Evolutionary conservation across 1,284 basidiomycete genomes (phyloP), one percentile per base, ranked within the genome.

Genomic region (Trichosporon ovoides): DNA sequence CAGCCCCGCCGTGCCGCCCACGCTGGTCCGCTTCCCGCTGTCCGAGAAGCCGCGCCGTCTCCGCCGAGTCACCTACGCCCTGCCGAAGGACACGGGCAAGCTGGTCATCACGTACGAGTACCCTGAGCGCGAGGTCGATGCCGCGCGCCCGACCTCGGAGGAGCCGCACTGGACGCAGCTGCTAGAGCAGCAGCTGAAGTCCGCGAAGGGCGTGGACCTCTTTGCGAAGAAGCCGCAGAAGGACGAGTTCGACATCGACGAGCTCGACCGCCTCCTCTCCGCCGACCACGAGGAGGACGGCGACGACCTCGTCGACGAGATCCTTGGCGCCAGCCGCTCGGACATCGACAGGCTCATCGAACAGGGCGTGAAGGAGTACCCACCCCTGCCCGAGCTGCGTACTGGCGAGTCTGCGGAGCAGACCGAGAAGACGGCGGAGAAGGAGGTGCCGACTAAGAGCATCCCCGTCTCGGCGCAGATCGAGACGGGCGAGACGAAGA

Each of bases 11-110:
- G 7, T 59, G 3, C 62, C 66, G 4, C 62, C 66, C 5, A 51
- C 55, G 2, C 63, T 66, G 36, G 38, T 62, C 37, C 61, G 58
- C 20, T 59, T 54, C 36, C 61, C 59, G 16, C 52, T 63, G 1
- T 28, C 40, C 1, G 38, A 33, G 0, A 12, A 52, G 9, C 24
- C 52, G 1, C 36, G 24, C n/a, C 58, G 62, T 3, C 18, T 51
- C 19, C 62, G 63, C 4, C 53, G 59, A 13, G 36, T 68, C 14
- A 60, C 56, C 16, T 63, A 63, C 52, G 35, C 34, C n/a, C 33
- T 48, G 7, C 38, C 34, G 5, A 9, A 9, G 5, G 28, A 4
- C 3, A 22, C 9, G 11, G 38, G 55, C 24, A 51, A 40, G 18
- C 50, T 60, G 7, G 35, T 35, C 3, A 52, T 52, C 7, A 34